A percentile compares a stretch with the other conserved stretches of the same genome.
Conservation (phyloP, 192 early-diverging fungal species). For the Gryganskiella cystojenkinii region DNA sequence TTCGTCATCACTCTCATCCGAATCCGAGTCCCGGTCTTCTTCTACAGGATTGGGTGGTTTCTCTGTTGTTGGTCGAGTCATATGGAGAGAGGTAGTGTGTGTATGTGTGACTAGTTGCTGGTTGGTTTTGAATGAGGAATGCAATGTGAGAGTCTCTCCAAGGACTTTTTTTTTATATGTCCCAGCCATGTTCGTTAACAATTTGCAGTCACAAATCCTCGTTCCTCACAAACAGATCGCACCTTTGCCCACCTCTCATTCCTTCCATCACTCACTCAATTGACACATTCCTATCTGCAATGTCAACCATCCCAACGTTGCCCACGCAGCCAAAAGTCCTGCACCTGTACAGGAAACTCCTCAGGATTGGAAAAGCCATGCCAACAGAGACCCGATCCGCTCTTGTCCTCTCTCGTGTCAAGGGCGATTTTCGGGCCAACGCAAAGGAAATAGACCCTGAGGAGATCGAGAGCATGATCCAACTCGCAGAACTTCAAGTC, state of each 20-base stretch:
- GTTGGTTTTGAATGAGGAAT: too few relatives aligned
- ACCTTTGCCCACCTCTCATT: background rate
- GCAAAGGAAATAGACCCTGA: slow-evolving; percentile 29
- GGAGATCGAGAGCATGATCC: slow-evolving; percentile 44
- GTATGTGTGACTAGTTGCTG: background rate
- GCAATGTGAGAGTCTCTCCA: too few relatives aligned
- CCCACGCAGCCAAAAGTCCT: slow-evolving; percentile 25
- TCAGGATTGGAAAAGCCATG: slow-evolving; percentile 48
- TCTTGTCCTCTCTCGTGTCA: slow-evolving; percentile 43
- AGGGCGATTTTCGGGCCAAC: slow-evolving; percentile 38
- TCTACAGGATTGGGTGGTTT: slow-evolving; percentile 19
- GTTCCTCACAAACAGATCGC: too few relatives aligned
- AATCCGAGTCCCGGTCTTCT: slow-evolving; percentile 39
- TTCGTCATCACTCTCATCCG: slow-evolving; percentile 45
- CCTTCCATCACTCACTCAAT: too few relatives aligned
- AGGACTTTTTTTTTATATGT: too few relatives aligned
- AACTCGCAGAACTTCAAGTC: slow-evolving; percentile 45
- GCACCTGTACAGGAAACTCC: slow-evolving; percentile 24
- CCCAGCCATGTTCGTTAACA: too few relatives aligned
- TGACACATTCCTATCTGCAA: background rate
- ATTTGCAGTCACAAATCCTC: too few relatives aligned
- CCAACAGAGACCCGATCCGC: slow-evolving; percentile 43
- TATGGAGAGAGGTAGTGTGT: background rate
- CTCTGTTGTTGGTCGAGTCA: slow-evolving; percentile 25
- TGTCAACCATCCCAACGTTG: slow-evolving; percentile 7